Percentiles rank a stretch among this genome's conserved stretches.
phyloP scores from a whole-genome alignment of 306 rosid genomes.

The Medicago ruthenica region DNA sequence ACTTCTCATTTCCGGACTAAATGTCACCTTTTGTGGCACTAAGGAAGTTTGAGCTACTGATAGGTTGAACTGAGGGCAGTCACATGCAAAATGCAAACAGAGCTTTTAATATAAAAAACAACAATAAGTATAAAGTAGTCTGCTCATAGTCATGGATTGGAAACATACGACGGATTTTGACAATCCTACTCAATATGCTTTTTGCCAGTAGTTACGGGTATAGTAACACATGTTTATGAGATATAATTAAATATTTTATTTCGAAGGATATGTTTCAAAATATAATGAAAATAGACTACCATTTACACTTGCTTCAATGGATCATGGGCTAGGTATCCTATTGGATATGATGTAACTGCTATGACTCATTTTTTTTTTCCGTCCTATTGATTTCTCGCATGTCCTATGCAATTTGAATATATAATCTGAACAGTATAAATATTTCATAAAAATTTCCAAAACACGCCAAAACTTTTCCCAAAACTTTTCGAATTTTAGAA shows the following conservation, averaged over 20 bases:
- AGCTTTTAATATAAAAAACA: neutral
- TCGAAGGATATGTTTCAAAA: neutral
- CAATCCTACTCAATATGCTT: slow-evolving; percentile 9
- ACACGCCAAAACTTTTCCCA: too few species aligned
- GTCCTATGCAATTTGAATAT: too few species aligned
- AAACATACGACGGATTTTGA: neutral
- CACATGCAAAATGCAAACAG: neutral
- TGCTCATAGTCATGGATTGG: neutral
- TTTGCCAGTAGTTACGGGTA: neutral
- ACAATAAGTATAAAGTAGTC: slow-evolving; percentile 1
- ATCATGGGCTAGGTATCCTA: too few species aligned
- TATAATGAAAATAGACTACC: neutral
- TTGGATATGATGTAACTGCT: too few species aligned
- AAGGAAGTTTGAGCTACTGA: neutral
- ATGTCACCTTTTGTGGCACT: neutral
- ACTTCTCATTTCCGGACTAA: too few species aligned
- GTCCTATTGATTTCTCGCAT: too few species aligned
- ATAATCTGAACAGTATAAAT: too few species aligned
- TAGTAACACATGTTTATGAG: neutral
- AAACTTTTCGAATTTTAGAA: too few species aligned
- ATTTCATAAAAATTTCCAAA: too few species aligned
- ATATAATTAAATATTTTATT: neutral
- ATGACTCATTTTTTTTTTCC: too few species aligned
- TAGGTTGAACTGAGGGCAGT: neutral
- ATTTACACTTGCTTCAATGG: too few species aligned